These are phyloP conservation scores for Hypoxylon fragiforme DNA, from an alignment of 495 filamentous ascomycete genomes.

Conservation along the genomic window DNA sequence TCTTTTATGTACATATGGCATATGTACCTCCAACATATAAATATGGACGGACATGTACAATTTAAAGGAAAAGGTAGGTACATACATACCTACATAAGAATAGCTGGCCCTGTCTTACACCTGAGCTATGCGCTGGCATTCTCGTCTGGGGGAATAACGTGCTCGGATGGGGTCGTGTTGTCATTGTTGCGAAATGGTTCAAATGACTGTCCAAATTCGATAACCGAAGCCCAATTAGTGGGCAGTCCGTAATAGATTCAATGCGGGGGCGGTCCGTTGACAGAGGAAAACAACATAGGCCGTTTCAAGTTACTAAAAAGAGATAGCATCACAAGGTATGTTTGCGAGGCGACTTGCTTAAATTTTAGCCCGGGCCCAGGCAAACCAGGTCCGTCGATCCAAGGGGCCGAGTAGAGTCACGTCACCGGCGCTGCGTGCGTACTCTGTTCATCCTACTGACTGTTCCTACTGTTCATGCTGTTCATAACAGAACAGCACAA, in stretches of 20 bases:
- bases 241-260: conserved; percentile 15
- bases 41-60: too few relatives aligned
- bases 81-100: too few relatives aligned
- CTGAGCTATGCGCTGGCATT: conserved; percentile 31
- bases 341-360: conserved; percentile 22
- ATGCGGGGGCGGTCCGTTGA: conserved; percentile 29
- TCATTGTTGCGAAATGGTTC: conserved; percentile 32
- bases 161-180: conserved; percentile 26
- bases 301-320: conserved; percentile 29
- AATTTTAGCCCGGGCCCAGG: conserved; percentile 32
- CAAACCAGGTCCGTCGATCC: conserved; percentile 19
- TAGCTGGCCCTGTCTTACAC: conserved; percentile 20
- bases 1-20: too few relatives aligned
- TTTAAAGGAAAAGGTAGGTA: too few relatives aligned
- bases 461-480: background rate
- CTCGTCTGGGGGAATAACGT: conserved; percentile 26
- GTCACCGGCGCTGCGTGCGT: background rate
- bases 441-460: background rate
- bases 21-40: too few relatives aligned
- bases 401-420: conserved; percentile 1
- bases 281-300: conserved; percentile 15
- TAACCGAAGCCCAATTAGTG: conserved; percentile 10
- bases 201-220: conserved; percentile 29
- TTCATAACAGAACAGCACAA: conserved; percentile 11
- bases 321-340: conserved; percentile 27